Evolutionary conservation across 2,329 filamentous ascomycete genomes (phyloP), one percentile per base, ranked within the genome.

Genomic region (Aphanoascus verrucosus): DNA sequence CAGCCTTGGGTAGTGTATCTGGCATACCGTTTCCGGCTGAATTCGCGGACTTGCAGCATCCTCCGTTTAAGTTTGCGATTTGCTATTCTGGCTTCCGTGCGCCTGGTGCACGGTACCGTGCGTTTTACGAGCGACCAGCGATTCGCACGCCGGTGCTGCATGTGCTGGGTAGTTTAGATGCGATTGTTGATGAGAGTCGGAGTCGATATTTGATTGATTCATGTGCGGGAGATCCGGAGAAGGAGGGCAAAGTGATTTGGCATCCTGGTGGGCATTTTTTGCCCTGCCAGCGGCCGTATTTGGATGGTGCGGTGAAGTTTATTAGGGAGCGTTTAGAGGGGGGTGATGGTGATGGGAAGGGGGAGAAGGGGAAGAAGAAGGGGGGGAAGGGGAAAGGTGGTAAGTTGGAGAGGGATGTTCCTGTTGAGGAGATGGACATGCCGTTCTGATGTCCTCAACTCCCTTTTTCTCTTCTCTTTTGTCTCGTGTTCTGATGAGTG

Each of bases 211-310:
- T 96, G 55, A 76, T 86, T 2, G 82, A 88, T 20, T 75, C 77
- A 45, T 88, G 83, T 66, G 77, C 67, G 58, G 75, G 75, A 44
- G 74, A 64, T 74, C 80, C 58, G 64, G 61, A 78, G 60, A 69
- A 65, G 43, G 73, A 76, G 52, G 72, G 69, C 42, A 77, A 71
- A 60, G 75, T 80, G 50, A 74, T 85, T 50, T 81, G 85, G 61
- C 88, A 94, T 69, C 90, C 91, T 1, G 91, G 91, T 6, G 90
- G 90, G 0, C 91, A 97, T 67, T 89, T 94, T 64, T 79, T 96
- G 63, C 91, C 91, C 0, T 82, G 88, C 56, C 81, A 84, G 60
- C 88, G 85, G 72, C 85, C 89, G 60, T 93, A 85, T 78, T 81
- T 84, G 17, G 83, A 84, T 74, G 84, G 84, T 32, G 70, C 94